These are phyloP conservation scores for Ophiocordyceps camponoti-floridani DNA, from an alignment of 2,329 filamentous ascomycete species.

Conservation along the genomic window DNA sequence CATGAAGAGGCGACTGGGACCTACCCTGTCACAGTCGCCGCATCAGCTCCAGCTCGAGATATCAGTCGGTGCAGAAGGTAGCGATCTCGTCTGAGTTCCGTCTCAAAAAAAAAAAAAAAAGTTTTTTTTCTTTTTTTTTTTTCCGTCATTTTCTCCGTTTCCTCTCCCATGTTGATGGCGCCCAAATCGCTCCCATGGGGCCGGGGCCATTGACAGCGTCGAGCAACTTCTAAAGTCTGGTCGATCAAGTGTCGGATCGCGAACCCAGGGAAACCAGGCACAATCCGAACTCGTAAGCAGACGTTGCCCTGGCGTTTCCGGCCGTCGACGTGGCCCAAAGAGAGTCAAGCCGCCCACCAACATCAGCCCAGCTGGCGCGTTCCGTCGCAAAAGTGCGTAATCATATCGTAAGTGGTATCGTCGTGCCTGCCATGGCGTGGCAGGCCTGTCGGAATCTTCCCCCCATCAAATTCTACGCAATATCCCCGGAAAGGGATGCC, in stretches of 20 bases:
- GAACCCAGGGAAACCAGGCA: no score
- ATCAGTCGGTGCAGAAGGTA: constrained; percentile 4
- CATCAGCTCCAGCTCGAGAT: background rate
- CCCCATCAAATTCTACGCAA: constrained; percentile 9
- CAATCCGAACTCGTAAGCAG: no score
- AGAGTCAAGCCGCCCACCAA: background rate
- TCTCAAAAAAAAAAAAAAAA: constrained; percentile 9
- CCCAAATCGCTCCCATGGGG: background rate
- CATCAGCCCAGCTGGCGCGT: constrained; percentile 1
- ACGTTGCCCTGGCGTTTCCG: background rate
- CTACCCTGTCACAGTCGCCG: background rate
- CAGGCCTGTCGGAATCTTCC: constrained; percentile 8
- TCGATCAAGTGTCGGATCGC: no score
- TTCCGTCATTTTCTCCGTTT: constrained; percentile 7
- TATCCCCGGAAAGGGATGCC: constrained; percentile 4
- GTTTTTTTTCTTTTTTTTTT: constrained; percentile 11
- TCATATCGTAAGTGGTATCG: constrained; percentile 18
- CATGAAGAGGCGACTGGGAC: no score
- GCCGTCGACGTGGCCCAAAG: background rate
- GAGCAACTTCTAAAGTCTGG: background rate
- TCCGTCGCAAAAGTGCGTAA: constrained; percentile 10
- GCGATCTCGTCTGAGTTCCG: constrained; percentile 5
- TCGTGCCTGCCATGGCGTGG: constrained; percentile 9
- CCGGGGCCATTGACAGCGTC: no score
- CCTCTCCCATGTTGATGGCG: background rate